Percentiles rank a stretch among this genome's conserved stretches.
These are phyloP conservation scores for Gonapodya sp. DNA, from an alignment of 192 early-diverging fungal species.

Conservation along the genomic window DNA sequence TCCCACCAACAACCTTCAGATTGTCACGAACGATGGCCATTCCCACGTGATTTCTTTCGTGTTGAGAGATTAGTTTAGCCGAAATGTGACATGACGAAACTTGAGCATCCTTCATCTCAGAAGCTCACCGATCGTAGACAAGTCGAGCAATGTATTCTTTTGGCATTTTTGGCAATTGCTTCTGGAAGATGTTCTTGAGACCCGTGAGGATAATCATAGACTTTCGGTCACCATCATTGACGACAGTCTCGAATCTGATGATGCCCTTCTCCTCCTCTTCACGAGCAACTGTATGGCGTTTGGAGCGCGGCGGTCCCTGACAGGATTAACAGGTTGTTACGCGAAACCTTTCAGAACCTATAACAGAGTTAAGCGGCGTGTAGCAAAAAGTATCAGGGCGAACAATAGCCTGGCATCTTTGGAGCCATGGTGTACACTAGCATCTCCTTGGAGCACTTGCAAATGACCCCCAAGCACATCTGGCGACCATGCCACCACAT, in stretches of 20 bases:
- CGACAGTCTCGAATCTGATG: slow-evolving; percentile 64
- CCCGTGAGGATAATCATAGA: slow-evolving; percentile 85
- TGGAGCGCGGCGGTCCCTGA: not conserved
- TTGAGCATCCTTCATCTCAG: too few species aligned
- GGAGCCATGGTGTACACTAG: too few species aligned
- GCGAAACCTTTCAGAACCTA: slow-evolving; percentile 11
- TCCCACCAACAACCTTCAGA: slow-evolving; percentile 81
- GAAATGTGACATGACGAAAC: too few species aligned
- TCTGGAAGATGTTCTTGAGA: slow-evolving; percentile 92
- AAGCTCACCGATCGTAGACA: slow-evolving; percentile 74
- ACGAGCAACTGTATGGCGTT: slow-evolving; percentile 12
- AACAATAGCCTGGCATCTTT: not conserved
- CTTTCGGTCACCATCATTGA: slow-evolving; percentile 67
- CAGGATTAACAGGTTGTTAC: not conserved
- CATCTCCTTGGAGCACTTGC: too few species aligned
- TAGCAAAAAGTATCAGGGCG: slow-evolving; percentile 6
- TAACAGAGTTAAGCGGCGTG: slow-evolving; percentile 3
- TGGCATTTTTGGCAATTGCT: slow-evolving; percentile 98
- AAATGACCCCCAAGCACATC: too few species aligned
- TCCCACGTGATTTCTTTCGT: slow-evolving; percentile 72
- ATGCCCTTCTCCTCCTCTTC: slow-evolving; percentile 55
- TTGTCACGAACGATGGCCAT: slow-evolving; percentile 65
- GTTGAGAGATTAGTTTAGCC: too few species aligned
- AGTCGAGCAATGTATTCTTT: slow-evolving; percentile 94
- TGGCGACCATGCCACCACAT: slow-evolving; percentile 16